Evolutionary conservation across 441 rosid genomes (phyloP).

Genomic region (Erodium moschatum): DNA sequence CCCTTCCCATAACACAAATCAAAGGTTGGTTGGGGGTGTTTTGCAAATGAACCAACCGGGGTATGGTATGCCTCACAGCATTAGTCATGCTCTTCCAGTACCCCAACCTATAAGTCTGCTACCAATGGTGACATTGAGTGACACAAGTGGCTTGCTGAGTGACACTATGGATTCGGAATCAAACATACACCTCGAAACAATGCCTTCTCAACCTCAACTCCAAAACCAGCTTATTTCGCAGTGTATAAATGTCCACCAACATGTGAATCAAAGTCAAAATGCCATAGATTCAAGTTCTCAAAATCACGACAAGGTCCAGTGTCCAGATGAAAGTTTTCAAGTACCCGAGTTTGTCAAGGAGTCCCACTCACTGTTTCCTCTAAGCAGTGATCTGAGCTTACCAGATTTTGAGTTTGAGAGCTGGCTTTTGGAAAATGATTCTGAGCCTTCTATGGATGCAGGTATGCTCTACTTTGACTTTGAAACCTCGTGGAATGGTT

Average conservation of each 20-base stretch:
- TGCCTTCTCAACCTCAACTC: conserved; percentile 23
- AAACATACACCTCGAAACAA: conserved; percentile 14
- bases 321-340: conserved; percentile 21
- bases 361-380: conserved; percentile 15
- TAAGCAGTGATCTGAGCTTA: conserved; percentile 17
- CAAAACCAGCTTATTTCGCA: conserved; percentile 26
- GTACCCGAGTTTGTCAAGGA: conserved; percentile 22
- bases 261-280: conserved; percentile 23
- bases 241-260: conserved; percentile 21
- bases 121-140: conserved; percentile 23
- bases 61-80: conserved; percentile 25
- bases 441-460: conserved; percentile 29
- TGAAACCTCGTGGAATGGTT: conserved; percentile 44
- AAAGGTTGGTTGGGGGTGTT: conserved; percentile 20
- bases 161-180: conserved; percentile 21
- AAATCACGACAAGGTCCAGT: conserved; percentile 27
- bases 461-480: conserved; percentile 44
- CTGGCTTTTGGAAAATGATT: conserved; percentile 36
- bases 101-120: conserved; percentile 15
- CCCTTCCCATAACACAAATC: conserved; percentile 24
- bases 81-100: conserved; percentile 22
- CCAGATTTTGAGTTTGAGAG: conserved; percentile 23
- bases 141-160: conserved; percentile 18
- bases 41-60: conserved; percentile 14
- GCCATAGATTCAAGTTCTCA: conserved; percentile 10